Percentiles rank a stretch among this genome's conserved stretches.
These are phyloP conservation scores for Hibiscus mutabilis DNA, from an alignment of 345 rosid species.

Conservation along the genomic window DNA sequence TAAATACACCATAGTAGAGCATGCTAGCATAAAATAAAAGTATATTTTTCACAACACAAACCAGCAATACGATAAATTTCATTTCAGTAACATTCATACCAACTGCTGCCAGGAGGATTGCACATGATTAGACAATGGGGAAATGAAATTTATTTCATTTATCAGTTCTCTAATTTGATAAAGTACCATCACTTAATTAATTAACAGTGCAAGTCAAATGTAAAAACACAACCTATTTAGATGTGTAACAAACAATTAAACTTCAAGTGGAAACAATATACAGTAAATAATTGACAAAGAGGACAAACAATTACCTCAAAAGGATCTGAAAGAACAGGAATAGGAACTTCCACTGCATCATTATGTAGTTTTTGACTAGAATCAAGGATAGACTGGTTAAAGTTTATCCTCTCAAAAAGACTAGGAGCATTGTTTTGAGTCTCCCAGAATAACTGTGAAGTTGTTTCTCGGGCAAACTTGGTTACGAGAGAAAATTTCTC, in stretches of 20 bases:
- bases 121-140: not conserved
- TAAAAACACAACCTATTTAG: not conserved
- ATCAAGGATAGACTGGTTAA: constrained; percentile 33
- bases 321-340: constrained; percentile 65
- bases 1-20: not conserved
- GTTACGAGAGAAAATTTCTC: constrained; percentile 95
- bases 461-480: constrained; percentile 88
- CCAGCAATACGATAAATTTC: not conserved
- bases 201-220: not conserved
- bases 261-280: not conserved
- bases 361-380: constrained; percentile 29
- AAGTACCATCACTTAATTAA: not conserved
- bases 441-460: constrained; percentile 78
- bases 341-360: constrained; percentile 35
- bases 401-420: constrained; percentile 48
- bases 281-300: not conserved
- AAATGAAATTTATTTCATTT: not conserved
- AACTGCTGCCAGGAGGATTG: not conserved
- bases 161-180: not conserved
- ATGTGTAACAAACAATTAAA: not conserved
- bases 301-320: constrained; percentile 51
- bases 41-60: not conserved
- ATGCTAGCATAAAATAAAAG: not conserved
- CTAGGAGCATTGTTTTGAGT: constrained; percentile 51
- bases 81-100: not conserved